Conservation (phyloP, 768 basidiomycete genomes). For the Infundibulicybe gibba region DNA sequence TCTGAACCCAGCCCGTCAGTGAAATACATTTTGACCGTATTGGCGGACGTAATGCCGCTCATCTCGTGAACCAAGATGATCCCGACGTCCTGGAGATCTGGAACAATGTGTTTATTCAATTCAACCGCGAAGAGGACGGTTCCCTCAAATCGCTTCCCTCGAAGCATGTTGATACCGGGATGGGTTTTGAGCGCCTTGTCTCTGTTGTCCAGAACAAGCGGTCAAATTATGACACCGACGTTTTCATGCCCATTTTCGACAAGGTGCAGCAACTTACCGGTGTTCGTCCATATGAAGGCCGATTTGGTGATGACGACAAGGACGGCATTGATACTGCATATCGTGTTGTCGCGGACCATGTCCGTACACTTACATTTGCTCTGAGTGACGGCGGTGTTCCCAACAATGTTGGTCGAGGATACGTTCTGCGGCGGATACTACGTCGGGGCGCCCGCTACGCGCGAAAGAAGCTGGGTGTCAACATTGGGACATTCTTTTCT, state of each 20-base stretch:
- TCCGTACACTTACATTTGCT: constrained; percentile 92
- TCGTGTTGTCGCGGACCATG: constrained; percentile 95
- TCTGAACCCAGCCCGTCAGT: constrained; percentile 32
- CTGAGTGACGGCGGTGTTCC: constrained; percentile 96
- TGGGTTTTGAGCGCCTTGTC: constrained; percentile 98
- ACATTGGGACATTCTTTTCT: constrained; percentile 93
- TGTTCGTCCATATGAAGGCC: constrained; percentile 83
- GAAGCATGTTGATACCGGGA: constrained; percentile 97
- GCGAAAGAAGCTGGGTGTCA: constrained; percentile 89
- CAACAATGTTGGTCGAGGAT: constrained; percentile 94
- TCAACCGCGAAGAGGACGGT: constrained; percentile 91
- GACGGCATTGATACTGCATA: constrained; percentile 98
- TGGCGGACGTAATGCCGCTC: constrained; percentile 92
- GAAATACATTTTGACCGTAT: constrained; percentile 98
- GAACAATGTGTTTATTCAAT: constrained; percentile 99
- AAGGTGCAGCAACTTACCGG: constrained; percentile 88
- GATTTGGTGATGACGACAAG: constrained; percentile 90
- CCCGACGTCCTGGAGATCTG: constrained; percentile 97
- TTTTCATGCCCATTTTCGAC: constrained; percentile 86
- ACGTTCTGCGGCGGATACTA: constrained; percentile 92
- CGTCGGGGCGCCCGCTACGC: constrained; percentile 94
- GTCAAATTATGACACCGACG: constrained; percentile 98
- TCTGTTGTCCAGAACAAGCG: constrained; percentile 87
- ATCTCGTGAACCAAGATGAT: constrained; percentile 94
- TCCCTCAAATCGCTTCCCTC: constrained; percentile 77